A percentile compares a stretch with the other conserved stretches of the same genome.
Evolutionary conservation across 139 green algal genomes (phyloP).

Genomic region (Limnomonas spitsbergensis): DNA sequence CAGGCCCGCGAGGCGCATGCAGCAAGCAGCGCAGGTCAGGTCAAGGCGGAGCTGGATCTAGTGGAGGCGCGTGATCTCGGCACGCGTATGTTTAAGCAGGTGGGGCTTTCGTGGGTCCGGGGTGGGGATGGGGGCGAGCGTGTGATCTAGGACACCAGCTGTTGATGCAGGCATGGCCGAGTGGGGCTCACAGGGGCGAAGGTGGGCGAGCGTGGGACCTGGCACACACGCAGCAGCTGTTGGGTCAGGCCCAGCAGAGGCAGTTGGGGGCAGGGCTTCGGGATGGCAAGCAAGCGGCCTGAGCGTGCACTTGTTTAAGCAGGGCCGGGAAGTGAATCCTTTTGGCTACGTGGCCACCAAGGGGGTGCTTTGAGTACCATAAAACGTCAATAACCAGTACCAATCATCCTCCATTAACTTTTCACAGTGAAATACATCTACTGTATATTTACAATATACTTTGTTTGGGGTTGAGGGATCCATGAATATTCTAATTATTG

Average conservation of each 20-base stretch:
- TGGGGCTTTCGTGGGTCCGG: too few species aligned
- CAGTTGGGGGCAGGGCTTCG: neutral
- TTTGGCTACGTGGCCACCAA: neutral
- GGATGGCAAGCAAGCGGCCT: constrained; percentile 21
- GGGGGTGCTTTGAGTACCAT: neutral
- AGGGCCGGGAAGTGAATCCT: constrained; percentile 10
- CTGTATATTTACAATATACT: neutral
- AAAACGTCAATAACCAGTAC: neutral
- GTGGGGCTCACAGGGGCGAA: too few species aligned
- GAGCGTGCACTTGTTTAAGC: constrained; percentile 34
- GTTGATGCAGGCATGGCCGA: too few species aligned
- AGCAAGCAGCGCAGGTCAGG: neutral
- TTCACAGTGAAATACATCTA: too few species aligned
- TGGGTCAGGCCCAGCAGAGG: constrained; percentile 4
- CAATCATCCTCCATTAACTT: too few species aligned
- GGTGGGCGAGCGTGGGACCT: too few species aligned
- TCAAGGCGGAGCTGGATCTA: neutral
- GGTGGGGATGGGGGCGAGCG: too few species aligned
- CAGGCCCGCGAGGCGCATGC: neutral
- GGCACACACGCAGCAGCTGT: neutral
- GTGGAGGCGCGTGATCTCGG: constrained; percentile 30
- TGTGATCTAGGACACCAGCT: too few species aligned
- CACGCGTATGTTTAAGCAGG: constrained; percentile 35
- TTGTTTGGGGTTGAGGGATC: too few species aligned
- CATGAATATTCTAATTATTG: too few species aligned